Evolutionary conservation across 148 eudicot genomes (phyloP).

Genomic region (Amaranthus cruentus): DNA sequence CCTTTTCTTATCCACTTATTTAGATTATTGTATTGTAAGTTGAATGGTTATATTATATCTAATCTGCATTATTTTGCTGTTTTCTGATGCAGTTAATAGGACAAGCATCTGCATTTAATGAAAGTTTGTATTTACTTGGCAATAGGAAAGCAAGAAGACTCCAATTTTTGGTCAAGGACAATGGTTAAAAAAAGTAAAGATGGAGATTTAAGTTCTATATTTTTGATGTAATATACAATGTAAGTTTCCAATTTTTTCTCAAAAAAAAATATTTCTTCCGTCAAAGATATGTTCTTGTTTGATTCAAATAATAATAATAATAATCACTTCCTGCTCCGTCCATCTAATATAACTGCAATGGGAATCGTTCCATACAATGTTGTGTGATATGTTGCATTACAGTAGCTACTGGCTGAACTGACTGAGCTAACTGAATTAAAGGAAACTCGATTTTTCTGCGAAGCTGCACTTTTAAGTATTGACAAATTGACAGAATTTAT

Average conservation of each 20-base stretch:
- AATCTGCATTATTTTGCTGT: neutral
- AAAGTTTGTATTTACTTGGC: neutral
- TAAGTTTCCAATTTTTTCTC: neutral
- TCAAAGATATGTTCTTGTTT: neutral
- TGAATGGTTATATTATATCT: neutral
- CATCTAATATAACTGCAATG: too few species aligned
- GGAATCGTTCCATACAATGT: too few species aligned
- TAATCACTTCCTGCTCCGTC: too few species aligned
- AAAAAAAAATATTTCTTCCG: neutral
- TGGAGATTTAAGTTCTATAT: neutral
- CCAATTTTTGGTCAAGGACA: too few species aligned
- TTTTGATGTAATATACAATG: neutral
- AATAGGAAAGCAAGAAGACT: neutral
- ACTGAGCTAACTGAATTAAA: too few species aligned
- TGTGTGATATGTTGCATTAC: too few species aligned
- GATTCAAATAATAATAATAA: neutral
- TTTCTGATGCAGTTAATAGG: neutral
- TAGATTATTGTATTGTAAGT: neutral
- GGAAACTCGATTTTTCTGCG: too few species aligned
- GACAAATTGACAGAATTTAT: too few species aligned
- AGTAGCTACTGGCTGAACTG: too few species aligned
- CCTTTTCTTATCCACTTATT: constrained; percentile 1
- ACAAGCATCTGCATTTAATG: constrained; percentile 9
- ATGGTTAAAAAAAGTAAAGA: too few species aligned
- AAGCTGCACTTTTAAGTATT: too few species aligned